These are phyloP conservation scores for Pseudogymnoascus destructans DNA, from an alignment of 2,329 filamentous ascomycete genomes.

Conservation along the genomic window DNA sequence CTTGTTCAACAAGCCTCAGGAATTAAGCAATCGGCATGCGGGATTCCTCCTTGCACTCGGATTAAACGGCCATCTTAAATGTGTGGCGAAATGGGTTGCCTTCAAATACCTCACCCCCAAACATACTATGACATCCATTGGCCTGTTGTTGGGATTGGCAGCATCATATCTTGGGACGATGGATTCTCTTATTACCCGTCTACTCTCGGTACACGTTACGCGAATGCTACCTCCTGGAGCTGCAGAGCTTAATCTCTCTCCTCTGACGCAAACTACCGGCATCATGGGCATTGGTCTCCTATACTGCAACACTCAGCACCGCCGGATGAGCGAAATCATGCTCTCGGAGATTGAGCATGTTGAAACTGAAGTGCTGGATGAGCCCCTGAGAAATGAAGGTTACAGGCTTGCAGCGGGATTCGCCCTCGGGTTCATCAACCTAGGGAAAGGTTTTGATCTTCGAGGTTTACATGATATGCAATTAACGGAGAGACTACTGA, in stretches of 20 bases:
- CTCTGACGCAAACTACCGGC: constrained; percentile 85
- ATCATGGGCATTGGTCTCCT: constrained; percentile 94
- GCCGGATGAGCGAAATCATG: constrained; percentile 98
- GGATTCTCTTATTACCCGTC: constrained; percentile 85
- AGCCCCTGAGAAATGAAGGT: constrained; percentile 81
- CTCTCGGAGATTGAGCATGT: constrained; percentile 89
- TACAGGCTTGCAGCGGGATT: constrained; percentile 92
- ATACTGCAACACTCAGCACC: constrained; percentile 90
- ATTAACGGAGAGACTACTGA: constrained; percentile 74
- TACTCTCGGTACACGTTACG: constrained; percentile 91
- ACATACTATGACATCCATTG: constrained; percentile 97
- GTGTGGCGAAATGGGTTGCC: constrained; percentile 91
- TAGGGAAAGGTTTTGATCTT: constrained; percentile 79
- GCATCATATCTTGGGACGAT: constrained; percentile 94
- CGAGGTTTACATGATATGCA: constrained; percentile 88
- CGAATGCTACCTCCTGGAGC: constrained; percentile 85
- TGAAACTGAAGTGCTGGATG: constrained; percentile 67
- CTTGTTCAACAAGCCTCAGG: constrained; percentile 87
- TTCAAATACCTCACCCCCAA: constrained; percentile 99
- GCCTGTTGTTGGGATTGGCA: constrained; percentile 79
- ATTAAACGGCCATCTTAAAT: constrained; percentile 87
- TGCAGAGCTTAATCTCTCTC: constrained; percentile 85
- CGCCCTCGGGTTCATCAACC: constrained; percentile 83
- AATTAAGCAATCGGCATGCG: constrained; percentile 90
- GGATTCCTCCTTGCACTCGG: constrained; percentile 85